Evolutionary conservation across 495 filamentous ascomycete genomes (phyloP).

Genomic region (Aspergillus carlsbadensis): DNA sequence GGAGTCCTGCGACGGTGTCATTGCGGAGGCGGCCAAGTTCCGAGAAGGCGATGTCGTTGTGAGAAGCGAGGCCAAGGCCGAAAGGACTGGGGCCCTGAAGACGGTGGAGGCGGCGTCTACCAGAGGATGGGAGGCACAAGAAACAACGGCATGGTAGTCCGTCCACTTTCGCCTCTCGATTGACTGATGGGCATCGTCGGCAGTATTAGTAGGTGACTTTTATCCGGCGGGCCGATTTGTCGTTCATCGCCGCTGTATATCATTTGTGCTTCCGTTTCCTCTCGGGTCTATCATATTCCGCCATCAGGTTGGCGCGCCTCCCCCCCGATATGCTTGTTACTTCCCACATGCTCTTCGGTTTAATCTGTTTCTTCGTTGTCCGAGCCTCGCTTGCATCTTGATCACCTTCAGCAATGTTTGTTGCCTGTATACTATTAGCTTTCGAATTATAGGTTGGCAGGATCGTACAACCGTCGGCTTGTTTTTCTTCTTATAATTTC

Average conservation of each 20-base stretch:
- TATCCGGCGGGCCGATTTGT: background rate
- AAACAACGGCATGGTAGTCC: too few species aligned
- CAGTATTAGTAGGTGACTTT: too few species aligned
- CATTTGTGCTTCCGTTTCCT: slow-evolving; percentile 42
- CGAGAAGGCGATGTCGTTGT: slow-evolving; percentile 7
- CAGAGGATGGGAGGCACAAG: too few species aligned
- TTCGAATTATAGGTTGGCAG: background rate
- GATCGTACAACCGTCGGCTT: slow-evolving; percentile 21
- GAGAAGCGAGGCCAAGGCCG: background rate
- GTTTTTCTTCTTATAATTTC: slow-evolving; percentile 41
- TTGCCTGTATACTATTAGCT: slow-evolving; percentile 11
- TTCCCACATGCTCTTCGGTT: slow-evolving; percentile 17
- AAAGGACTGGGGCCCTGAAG: background rate
- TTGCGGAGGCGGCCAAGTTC: slow-evolving; percentile 5
- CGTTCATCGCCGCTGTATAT: background rate
- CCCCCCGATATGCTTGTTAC: slow-evolving; percentile 40
- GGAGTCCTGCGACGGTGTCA: background rate
- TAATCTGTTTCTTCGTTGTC: slow-evolving; percentile 16
- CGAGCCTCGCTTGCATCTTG: slow-evolving; percentile 19
- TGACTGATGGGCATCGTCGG: too few species aligned
- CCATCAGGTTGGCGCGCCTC: slow-evolving; percentile 10
- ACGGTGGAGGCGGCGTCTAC: background rate
- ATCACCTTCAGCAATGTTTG: slow-evolving; percentile 13
- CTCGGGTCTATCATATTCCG: slow-evolving; percentile 31
- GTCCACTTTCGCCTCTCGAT: too few species aligned